Evolutionary conservation across 2,329 filamentous ascomycete species (phyloP).

Genomic region (Cercospora beticola): DNA sequence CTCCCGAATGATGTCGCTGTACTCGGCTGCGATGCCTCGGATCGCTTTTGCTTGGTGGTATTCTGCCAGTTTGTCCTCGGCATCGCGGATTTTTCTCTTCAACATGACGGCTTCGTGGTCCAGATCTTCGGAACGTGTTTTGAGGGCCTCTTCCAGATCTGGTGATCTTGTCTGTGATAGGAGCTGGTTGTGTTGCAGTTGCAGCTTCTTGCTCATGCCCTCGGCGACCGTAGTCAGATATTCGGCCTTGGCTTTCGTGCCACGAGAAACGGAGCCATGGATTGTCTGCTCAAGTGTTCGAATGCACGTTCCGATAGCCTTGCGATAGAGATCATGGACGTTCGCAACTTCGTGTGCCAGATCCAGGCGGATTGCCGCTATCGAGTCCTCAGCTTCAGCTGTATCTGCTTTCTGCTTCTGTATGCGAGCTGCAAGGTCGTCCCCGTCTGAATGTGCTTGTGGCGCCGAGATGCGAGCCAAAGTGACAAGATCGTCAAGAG

Average conservation of each 20-base stretch:
- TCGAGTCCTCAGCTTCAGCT: conserved; percentile 24
- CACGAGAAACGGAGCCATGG: conserved; percentile 46
- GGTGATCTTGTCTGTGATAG: conserved; percentile 28
- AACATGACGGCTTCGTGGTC: conserved; percentile 35
- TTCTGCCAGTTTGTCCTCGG: conserved; percentile 38
- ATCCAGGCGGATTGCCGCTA: conserved; percentile 35
- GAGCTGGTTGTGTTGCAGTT: conserved; percentile 33
- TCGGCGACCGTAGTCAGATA: conserved; percentile 45
- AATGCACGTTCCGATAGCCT: conserved; percentile 42
- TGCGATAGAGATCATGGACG: conserved; percentile 41
- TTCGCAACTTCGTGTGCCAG: conserved; percentile 38
- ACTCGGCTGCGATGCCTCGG: conserved; percentile 43
- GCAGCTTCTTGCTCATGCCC: conserved; percentile 44
- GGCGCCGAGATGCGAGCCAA: conserved; percentile 37
- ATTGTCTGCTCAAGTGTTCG: conserved; percentile 49
- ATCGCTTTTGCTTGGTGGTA: conserved; percentile 43
- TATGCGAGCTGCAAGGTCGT: conserved; percentile 21
- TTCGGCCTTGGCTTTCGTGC: conserved; percentile 45
- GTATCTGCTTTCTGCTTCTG: conserved; percentile 20
- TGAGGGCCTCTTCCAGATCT: conserved; percentile 34
- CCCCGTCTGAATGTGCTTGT: conserved; percentile 12
- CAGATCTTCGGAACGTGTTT: conserved; percentile 36
- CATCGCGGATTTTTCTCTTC: conserved; percentile 37
- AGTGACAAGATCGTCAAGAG: conserved; percentile 33
- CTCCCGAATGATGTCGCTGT: conserved; percentile 35